Evolutionary conservation across 768 basidiomycete species (phyloP).

Genomic region (Pulveroboletus frians): DNA sequence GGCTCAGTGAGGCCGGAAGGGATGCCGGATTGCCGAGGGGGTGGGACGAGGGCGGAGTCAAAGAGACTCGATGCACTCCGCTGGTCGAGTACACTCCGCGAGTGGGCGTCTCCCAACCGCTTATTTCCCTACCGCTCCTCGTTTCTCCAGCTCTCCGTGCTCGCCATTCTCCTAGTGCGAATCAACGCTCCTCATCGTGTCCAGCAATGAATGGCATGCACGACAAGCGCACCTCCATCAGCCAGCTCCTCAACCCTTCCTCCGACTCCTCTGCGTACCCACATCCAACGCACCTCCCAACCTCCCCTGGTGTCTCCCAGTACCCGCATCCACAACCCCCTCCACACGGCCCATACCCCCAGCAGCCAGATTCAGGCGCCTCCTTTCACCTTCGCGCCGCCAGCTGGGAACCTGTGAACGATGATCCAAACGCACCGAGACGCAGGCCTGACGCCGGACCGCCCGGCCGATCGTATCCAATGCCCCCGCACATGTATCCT

Average conservation of each 20-base stretch:
- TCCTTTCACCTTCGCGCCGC: conserved; percentile 59
- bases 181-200: conserved; percentile 13
- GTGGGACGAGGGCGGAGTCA: conserved; percentile 24
- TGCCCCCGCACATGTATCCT: conserved; percentile 31
- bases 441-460: conserved; percentile 33
- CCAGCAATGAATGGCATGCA: conserved; percentile 39
- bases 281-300: conserved; percentile 28
- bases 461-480: conserved; percentile 32
- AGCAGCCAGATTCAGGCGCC: conserved; percentile 25
- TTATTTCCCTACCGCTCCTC: conserved; percentile 25
- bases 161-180: conserved; percentile 4
- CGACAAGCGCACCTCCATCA: conserved; percentile 50
- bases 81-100: conserved; percentile 27
- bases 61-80: conserved; percentile 26
- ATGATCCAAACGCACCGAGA: conserved; percentile 33
- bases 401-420: conserved; percentile 45
- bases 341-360: conserved; percentile 24
- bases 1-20: conserved; percentile 19
- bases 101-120: conserved; percentile 28
- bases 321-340: conserved; percentile 29
- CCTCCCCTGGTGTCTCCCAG: conserved; percentile 22
- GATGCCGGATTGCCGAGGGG: conserved; percentile 22
- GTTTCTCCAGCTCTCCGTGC: conserved; percentile 16
- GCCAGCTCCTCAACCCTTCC: conserved; percentile 47
- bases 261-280: conserved; percentile 34